phyloP scores from a whole-genome alignment of 169 alveolate species.

The Pseudocohnilembus persalinus region DNA sequence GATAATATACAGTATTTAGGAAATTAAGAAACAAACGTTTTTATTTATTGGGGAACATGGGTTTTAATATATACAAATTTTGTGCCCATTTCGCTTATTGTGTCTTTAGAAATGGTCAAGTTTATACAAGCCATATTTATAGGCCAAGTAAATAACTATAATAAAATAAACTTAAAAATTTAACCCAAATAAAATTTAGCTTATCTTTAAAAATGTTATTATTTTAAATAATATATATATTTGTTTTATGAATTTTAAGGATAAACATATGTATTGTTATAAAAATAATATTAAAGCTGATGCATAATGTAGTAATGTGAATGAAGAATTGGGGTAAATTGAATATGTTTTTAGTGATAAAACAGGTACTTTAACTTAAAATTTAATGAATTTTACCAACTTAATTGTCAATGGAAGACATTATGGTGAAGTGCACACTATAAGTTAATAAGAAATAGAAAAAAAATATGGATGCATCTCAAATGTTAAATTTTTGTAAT shows the following conservation, averaged over 20 bases:
- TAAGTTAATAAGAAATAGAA: neutral
- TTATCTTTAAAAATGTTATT: no score
- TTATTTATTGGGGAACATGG: conserved; percentile 62
- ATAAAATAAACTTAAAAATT: conserved; percentile 31
- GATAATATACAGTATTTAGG: conserved; percentile 26
- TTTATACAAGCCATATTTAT: conserved; percentile 61
- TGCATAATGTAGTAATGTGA: conserved; percentile 26
- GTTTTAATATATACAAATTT: conserved; percentile 59
- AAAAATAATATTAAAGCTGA: neutral
- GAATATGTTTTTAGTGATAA: conserved; percentile 70
- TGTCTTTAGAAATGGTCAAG: conserved; percentile 70
- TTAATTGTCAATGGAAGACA: conserved; percentile 49
- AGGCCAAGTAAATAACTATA: conserved; percentile 44
- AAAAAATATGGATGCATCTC: neutral
- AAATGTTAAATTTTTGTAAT: conserved; percentile 26
- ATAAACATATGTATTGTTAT: neutral
- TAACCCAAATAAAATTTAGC: conserved; percentile 18
- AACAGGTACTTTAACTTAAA: conserved; percentile 78
- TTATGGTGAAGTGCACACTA: conserved; percentile 41
- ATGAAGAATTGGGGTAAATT: conserved; percentile 76
- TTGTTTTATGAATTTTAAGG: conserved; percentile 3
- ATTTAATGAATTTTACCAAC: conserved; percentile 64
- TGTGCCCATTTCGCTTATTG: conserved; percentile 74
- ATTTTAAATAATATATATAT: neutral
- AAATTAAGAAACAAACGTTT: conserved; percentile 6